Evolutionary conservation across 495 filamentous ascomycete species (phyloP).

Genomic region (Talaromyces proteolyticus): DNA sequence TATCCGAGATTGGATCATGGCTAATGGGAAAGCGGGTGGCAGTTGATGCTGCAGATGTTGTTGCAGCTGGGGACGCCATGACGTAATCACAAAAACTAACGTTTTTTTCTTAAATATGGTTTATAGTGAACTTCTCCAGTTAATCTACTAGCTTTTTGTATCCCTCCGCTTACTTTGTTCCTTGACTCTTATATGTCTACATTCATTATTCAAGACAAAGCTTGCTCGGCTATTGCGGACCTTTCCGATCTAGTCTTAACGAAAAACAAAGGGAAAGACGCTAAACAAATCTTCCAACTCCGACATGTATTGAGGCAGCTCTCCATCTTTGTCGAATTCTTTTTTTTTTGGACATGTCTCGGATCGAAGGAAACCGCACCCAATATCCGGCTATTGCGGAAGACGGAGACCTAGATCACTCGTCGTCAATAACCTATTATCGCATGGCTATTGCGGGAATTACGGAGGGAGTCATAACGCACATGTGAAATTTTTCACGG

Average conservation of each 20-base stretch:
- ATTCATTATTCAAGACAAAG: neutral
- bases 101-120: neutral
- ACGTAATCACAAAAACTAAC: neutral
- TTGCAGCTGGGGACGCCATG: neutral
- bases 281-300: too few species aligned
- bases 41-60: neutral
- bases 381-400: neutral
- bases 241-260: too few species aligned
- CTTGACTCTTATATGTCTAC: neutral
- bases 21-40: neutral
- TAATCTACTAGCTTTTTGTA: neutral
- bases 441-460: neutral
- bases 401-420: neutral
- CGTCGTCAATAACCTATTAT: too few species aligned
- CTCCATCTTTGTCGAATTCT: too few species aligned
- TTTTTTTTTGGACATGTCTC: too few species aligned
- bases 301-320: too few species aligned
- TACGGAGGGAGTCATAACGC: neutral
- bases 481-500: neutral
- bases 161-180: neutral
- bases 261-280: too few species aligned
- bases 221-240: neutral
- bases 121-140: neutral
- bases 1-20: neutral
- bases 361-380: too few species aligned